phyloP scores from a whole-genome alignment of 441 rosid genomes.

The Metrosideros polymorpha region DNA sequence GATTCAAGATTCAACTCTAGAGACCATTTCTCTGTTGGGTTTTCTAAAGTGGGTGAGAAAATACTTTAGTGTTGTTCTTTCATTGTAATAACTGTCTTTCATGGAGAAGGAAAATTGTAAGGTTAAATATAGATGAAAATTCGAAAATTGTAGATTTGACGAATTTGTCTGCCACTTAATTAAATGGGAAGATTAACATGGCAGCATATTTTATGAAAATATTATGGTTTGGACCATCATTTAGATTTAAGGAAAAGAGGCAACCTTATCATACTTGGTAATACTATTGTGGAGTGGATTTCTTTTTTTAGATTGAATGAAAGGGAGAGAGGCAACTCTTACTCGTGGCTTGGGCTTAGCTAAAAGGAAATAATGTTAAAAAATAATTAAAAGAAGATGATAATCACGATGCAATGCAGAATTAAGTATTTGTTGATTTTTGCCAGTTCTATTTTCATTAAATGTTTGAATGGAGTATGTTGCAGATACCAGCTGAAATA shows the following conservation, averaged over 20 bases:
- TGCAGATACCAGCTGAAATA: conserved; percentile 77
- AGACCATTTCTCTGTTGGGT: not conserved
- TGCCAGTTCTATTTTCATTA: not conserved
- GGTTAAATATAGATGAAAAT: not conserved
- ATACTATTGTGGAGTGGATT: not conserved
- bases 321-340: not conserved
- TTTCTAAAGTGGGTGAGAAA: not conserved
- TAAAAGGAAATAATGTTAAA: not conserved
- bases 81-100: not conserved
- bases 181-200: not conserved
- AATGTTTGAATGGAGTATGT: not conserved
- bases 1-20: not conserved
- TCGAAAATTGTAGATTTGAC: not conserved
- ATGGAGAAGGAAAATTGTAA: not conserved
- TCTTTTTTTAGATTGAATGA: not conserved
- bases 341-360: not conserved
- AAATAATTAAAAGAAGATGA: not conserved
- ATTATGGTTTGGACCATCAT: not conserved
- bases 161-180: not conserved
- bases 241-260: not conserved
- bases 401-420: not conserved
- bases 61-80: not conserved
- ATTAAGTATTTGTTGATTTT: not conserved
- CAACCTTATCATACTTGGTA: not conserved
- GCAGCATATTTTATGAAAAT: not conserved